Evolutionary conservation across 768 basidiomycete genomes (phyloP).

Genomic region (Kwoniella shandongensis): DNA sequence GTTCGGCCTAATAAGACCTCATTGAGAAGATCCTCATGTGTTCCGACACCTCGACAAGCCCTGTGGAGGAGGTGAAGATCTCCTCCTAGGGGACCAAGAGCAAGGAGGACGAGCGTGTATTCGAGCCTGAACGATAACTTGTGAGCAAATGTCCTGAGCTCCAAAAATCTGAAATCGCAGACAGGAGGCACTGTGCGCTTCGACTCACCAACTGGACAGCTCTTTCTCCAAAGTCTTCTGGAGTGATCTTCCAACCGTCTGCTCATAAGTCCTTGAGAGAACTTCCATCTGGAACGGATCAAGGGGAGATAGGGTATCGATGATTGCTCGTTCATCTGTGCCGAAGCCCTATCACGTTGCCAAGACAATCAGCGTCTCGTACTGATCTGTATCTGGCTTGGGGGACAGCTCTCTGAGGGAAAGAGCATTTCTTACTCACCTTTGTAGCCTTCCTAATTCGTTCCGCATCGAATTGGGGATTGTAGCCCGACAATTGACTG

Average conservation of each 20-base stretch:
- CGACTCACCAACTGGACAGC: constrained; percentile 47
- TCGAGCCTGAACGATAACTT: constrained; percentile 43
- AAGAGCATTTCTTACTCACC: constrained; percentile 28
- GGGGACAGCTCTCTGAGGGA: too few species aligned
- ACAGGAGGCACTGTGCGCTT: neutral
- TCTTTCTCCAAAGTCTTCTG: constrained; percentile 53
- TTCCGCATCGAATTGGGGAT: constrained; percentile 51
- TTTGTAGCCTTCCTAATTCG: constrained; percentile 55
- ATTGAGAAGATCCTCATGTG: constrained; percentile 54
- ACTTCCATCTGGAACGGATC: constrained; percentile 53
- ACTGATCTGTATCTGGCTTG: neutral
- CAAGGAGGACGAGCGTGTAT: constrained; percentile 50
- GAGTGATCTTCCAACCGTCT: constrained; percentile 43
- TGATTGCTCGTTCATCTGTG: constrained; percentile 49
- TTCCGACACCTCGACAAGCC: constrained; percentile 51
- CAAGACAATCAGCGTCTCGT: neutral
- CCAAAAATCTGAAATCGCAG: neutral
- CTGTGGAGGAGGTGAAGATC: constrained; percentile 51
- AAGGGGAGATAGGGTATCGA: constrained; percentile 46
- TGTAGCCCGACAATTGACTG: constrained; percentile 41
- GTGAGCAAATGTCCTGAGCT: constrained; percentile 2
- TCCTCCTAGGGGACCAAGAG: constrained; percentile 50
- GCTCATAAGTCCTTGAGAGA: constrained; percentile 49
- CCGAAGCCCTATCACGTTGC: constrained; percentile 49
- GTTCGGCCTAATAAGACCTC: constrained; percentile 52